Evolutionary conservation across 225 moss, liverwort and hornwort genomes (phyloP), one percentile per base, ranked within the genome.

Genomic region (Physcomitrium patens): DNA sequence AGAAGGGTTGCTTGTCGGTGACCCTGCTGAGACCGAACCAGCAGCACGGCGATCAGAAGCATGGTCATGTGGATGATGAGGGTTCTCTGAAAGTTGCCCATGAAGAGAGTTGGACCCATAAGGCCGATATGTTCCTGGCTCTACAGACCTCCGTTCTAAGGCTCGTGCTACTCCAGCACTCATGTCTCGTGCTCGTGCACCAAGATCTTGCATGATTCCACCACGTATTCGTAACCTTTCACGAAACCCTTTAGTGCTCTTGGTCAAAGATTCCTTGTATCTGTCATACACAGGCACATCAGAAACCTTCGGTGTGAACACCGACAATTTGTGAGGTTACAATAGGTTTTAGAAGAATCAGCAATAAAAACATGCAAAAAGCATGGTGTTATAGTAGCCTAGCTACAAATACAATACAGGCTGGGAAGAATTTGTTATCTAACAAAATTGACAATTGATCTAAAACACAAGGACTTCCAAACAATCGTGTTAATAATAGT

Each of bases 231-330:
- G 90, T 60, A 94, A 77, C 74, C 85, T 85, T 67, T 94, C 92
- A 55, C 84, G 77, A 49, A 94, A 92, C 0, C 87, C 87, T 78
- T 79, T 81, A 0, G 90, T 92, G 59, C 86, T 92, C 70, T 91
- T 94, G 67, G 89, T 85, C 64, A 94, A 76, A 44, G 90, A 87
- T 64, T 94, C 92, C 78, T 85, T 92, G 76, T 86, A 92, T 78
- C 88, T 91, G 80, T 31, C 50, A 48, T 72, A 18, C 74, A 73
- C 45, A 74, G 55, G 44, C 70, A 78, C 51, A 77, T 82, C 68
- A 79, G 63, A 63, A 61, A 41, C 60, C 68, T 77, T 59, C 51
- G 71, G 60, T 76, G 63, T 31, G 31, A 37, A 37, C 31, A 37
- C 31, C 31, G 31, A 63, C 69, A 74, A 60, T 67, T 78, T 67